Conservation (phyloP, 192 early-diverging fungal species). For the Lunasporangiospora selenospora region DNA sequence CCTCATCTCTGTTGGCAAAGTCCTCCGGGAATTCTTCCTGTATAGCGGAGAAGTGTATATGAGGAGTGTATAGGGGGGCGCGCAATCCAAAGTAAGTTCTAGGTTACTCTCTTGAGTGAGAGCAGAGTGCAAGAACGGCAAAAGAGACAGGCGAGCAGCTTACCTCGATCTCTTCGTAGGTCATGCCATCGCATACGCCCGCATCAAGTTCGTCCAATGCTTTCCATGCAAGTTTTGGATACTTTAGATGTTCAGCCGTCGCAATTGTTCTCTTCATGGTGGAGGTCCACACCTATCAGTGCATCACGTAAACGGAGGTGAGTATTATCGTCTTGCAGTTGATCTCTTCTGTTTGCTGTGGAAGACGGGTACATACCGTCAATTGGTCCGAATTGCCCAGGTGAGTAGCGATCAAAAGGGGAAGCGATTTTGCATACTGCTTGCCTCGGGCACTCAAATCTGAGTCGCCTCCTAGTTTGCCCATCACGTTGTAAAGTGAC, state of each 20-base stretch:
- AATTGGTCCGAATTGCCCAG: constrained; percentile 73
- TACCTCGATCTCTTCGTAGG: constrained; percentile 98
- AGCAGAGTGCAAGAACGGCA: not conserved
- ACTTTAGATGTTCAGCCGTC: constrained; percentile 79
- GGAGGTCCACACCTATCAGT: constrained; percentile 87
- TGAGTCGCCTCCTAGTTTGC: constrained; percentile 96
- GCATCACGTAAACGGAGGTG: not conserved
- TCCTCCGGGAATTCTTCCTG: constrained; percentile 89
- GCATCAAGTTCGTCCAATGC: constrained; percentile 97
- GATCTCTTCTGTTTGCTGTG: too few relatives aligned
- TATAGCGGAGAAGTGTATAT: not conserved
- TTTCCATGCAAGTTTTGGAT: constrained; percentile 96
- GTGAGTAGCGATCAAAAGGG: constrained; percentile 77
- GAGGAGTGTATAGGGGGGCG: not conserved
- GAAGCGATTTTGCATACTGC: constrained; percentile 86
- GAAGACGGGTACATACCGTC: constrained; percentile 63
- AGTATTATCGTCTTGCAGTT: too few relatives aligned
- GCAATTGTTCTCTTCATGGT: constrained; percentile 94
- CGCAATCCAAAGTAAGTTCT: not conserved
- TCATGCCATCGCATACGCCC: constrained; percentile 97
- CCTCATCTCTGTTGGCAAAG: constrained; percentile 92
- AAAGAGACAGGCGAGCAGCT: not conserved
- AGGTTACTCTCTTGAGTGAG: not conserved
- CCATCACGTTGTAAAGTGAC: constrained; percentile 89
- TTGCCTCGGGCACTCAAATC: constrained; percentile 85